Base-by-base conservation (phyloP, 805 yeast genomes). In the Kregervanrija fluxuum region DNA sequence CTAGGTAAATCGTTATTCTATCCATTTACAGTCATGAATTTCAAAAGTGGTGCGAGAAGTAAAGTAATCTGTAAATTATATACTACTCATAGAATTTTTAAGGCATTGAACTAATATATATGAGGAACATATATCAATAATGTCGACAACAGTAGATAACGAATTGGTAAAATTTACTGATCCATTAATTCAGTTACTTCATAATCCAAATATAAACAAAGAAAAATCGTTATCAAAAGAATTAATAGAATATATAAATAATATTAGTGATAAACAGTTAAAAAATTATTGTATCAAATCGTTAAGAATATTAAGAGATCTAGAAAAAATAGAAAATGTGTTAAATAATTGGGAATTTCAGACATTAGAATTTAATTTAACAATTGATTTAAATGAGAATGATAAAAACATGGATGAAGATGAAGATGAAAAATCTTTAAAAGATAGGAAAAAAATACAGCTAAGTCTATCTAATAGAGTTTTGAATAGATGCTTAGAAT, bases 331-430 rank as follows among this genome's bases (percentile, higher is more conserved):
- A 15, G 75, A 71, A 49, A 57, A 71, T 33, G 67, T 64, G 33
- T 61, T 74, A 40, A 68, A 71, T 47, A 72, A 73, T 48, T 77
- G 82, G 82, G 79, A 76, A 42, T 76, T 77, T 46, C 60, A 73
- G 37, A 71, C 80, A 9, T 57, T 77, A 28, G 79, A 76, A 51
- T 68, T 68, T 48, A 71, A 71, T 50, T 64, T 75, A 12, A 66
- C 69, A 15, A 34, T 51, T 22, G 43, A 38, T 17, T 37, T 45
- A 15, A 44, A 51, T 28, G 41, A 41, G 33, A 42, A 41, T 12
- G 30, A 22, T 17, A 33, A 45, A 13, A 28, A 32, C 17, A 28
- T 16, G 11, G 34, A 51, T 30, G 57, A 54, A 35, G 53, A 54
- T 33, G 60, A 54, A 35, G 37, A 32, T 35, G 43, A 8, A 42